Conservation (phyloP, 2,329 filamentous ascomycete genomes). For the Sarocladium strictum region DNA sequence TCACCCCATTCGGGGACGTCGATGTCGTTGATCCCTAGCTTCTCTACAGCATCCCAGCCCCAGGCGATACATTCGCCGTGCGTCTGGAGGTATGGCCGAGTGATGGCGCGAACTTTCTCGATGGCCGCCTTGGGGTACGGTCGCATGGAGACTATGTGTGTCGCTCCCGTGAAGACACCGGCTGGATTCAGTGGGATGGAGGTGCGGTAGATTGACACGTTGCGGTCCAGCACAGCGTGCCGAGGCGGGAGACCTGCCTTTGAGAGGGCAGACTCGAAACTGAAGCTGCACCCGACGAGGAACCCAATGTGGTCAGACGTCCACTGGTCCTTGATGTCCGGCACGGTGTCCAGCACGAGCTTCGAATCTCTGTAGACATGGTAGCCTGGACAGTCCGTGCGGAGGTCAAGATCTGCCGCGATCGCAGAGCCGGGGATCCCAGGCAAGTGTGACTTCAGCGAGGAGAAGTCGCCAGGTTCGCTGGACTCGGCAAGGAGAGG, state of each 20-base stretch:
- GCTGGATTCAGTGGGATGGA: constrained; percentile 48
- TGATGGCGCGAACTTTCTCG: constrained; percentile 47
- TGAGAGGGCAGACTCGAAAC: constrained; percentile 53
- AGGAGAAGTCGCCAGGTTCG: constrained; percentile 32
- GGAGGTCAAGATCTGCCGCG: constrained; percentile 44
- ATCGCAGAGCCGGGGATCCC: constrained; percentile 20
- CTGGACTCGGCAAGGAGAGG: constrained; percentile 51
- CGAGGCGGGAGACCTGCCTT: constrained; percentile 43
- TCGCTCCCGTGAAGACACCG: constrained; percentile 48
- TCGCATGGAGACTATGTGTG: constrained; percentile 59
- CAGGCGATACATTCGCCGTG: constrained; percentile 61
- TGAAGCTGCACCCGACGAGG: constrained; percentile 58
- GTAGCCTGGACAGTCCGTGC: constrained; percentile 52
- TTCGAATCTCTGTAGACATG: constrained; percentile 49
- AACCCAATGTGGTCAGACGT: constrained; percentile 53
- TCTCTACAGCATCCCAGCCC: constrained; percentile 51
- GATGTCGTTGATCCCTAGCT: constrained; percentile 50
- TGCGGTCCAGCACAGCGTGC: constrained; percentile 41
- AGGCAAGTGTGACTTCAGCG: constrained; percentile 27
- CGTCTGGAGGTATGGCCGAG: constrained; percentile 46
- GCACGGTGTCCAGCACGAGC: constrained; percentile 28
- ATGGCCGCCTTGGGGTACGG: constrained; percentile 46
- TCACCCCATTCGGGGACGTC: constrained; percentile 53
- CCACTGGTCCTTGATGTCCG: constrained; percentile 47
- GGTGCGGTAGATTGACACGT: constrained; percentile 58